Percentiles rank a stretch among this genome's conserved stretches.
These are phyloP conservation scores for Dalbergia cultrata DNA, from an alignment of 306 rosid genomes.

Conservation along the genomic window DNA sequence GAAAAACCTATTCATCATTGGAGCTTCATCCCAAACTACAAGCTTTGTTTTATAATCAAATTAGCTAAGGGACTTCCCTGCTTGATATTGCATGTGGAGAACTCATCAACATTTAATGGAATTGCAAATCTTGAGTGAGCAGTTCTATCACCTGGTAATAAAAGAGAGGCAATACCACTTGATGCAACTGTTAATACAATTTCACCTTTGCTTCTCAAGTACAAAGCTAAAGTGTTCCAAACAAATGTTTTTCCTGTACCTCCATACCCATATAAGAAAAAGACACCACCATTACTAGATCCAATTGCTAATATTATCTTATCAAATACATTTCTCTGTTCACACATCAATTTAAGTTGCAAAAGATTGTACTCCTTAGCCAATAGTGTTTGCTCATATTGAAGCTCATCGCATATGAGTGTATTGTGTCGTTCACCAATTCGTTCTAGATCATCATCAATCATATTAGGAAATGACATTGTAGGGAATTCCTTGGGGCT, in stretches of 20 bases:
- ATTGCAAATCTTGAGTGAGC: neutral
- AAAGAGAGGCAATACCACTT: neutral
- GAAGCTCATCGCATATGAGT: neutral
- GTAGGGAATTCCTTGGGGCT: neutral
- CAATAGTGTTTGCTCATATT: neutral
- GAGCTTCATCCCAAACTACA: neutral
- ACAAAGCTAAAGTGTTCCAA: neutral
- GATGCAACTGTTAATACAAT: neutral
- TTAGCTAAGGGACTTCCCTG: neutral
- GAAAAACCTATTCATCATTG: neutral
- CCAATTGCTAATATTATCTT: fast-evolving
- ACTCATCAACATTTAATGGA: neutral
- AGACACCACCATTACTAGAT: neutral
- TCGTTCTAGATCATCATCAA: fast-evolving
- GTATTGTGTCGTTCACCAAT: neutral
- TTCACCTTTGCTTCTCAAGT: neutral
- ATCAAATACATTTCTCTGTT: neutral
- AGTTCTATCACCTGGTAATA: neutral
- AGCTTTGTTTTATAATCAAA: neutral
- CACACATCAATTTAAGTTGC: neutral
- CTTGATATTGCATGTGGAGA: neutral
- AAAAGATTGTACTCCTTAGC: neutral
- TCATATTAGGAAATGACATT: neutral
- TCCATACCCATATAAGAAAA: neutral
- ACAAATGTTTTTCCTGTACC: neutral